Percentiles rank a stretch among this genome's conserved stretches.
These are phyloP conservation scores for Sclerotinia sclerotiorum DNA, from an alignment of 2,329 filamentous ascomycete genomes.

Conservation along the genomic window DNA sequence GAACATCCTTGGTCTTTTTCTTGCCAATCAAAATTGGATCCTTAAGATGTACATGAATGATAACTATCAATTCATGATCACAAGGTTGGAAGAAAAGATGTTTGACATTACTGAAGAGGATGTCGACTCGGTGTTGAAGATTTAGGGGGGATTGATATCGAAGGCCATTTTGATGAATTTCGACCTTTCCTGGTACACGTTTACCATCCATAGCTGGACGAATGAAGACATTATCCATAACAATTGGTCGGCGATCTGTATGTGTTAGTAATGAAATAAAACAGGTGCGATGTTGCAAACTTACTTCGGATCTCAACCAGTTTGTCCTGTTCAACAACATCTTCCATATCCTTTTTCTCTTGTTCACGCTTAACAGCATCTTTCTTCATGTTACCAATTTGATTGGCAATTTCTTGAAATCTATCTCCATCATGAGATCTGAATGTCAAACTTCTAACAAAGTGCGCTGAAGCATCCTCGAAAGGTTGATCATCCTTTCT, in stretches of 20 bases:
- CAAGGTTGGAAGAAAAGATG: conserved; percentile 99
- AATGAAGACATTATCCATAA: conserved; percentile 92
- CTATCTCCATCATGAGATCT: conserved; percentile 85
- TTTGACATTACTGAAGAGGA: conserved; percentile 97
- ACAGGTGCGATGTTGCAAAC: conserved; percentile 38
- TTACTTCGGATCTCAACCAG: conserved; percentile 88
- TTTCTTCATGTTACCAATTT: conserved; percentile 96
- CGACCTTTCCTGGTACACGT: conserved; percentile 90
- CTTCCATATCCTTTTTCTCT: conserved; percentile 99
- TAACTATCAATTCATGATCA: conserved; percentile 92
- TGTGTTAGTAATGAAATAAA: conserved; percentile 43
- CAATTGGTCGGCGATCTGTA: conserved; percentile 81
- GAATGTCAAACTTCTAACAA: conserved; percentile 93
- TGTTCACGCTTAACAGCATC: conserved; percentile 89
- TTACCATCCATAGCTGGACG: conserved; percentile 95
- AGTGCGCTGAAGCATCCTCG: conserved; percentile 93
- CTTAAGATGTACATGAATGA: conserved; percentile 97
- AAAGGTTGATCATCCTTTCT: conserved; percentile 97
- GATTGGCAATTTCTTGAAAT: conserved; percentile 85
- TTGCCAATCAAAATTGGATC: conserved; percentile 97
- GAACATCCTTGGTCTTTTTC: conserved; percentile 98
- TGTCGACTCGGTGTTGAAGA: conserved; percentile 81
- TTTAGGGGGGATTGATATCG: conserved; percentile 83
- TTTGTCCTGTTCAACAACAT: conserved; percentile 98
- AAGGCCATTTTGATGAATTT: conserved; percentile 98